phyloP scores from a whole-genome alignment of 495 filamentous ascomycete species.

The Penicillium maclennaniae region DNA sequence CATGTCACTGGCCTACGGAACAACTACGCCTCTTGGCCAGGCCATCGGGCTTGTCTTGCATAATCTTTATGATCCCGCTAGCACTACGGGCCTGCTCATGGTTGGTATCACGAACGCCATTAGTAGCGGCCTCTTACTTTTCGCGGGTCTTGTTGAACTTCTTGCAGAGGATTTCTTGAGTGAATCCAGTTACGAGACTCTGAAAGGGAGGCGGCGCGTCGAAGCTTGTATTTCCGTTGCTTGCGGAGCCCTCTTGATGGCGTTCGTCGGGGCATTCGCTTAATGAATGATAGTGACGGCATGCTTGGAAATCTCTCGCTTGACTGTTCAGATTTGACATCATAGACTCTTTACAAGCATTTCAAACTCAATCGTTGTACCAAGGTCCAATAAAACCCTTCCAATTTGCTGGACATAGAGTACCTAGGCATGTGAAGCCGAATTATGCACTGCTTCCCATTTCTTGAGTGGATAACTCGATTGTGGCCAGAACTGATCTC shows the following conservation, averaged over 20 bases:
- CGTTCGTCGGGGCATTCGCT: constrained; percentile 85
- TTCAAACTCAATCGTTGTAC: not conserved
- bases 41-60: constrained; percentile 81
- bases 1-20: constrained; percentile 91
- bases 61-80: constrained; percentile 77
- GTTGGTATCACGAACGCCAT: constrained; percentile 93
- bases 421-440: not conserved
- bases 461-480: not conserved
- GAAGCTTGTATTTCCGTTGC: constrained; percentile 76
- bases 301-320: not conserved
- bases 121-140: constrained; percentile 78
- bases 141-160: constrained; percentile 87
- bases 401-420: no score
- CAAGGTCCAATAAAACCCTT: not conserved
- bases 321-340: not conserved
- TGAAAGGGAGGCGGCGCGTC: constrained; percentile 67
- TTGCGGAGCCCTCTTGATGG: constrained; percentile 76
- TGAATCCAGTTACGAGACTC: constrained; percentile 73
- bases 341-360: not conserved
- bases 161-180: constrained; percentile 91
- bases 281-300: constrained; percentile 26
- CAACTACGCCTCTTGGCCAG: constrained; percentile 87
- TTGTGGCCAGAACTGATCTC: not conserved
- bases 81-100: constrained; percentile 78
- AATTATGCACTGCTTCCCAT: not conserved